phyloP scores from a whole-genome alignment of 805 yeast genomes.

The Starmerella kuoi region DNA sequence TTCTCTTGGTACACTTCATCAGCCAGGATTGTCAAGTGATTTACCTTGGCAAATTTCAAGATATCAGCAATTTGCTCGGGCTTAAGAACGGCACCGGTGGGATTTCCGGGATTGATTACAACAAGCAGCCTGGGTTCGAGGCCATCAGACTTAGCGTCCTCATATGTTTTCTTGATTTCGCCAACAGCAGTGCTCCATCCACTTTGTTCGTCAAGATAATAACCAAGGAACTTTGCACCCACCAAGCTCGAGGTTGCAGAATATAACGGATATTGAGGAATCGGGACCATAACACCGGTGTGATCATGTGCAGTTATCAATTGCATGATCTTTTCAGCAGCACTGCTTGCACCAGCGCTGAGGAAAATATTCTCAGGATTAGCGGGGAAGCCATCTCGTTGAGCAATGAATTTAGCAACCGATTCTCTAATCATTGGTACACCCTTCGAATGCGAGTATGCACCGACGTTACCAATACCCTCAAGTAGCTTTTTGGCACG shows the following conservation, averaged over 20 bases:
- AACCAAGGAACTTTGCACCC: constrained; percentile 72
- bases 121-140: constrained; percentile 67
- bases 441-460: constrained; percentile 92
- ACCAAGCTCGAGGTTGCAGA: constrained; percentile 87
- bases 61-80: constrained; percentile 57
- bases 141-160: constrained; percentile 39
- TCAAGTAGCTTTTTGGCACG: constrained; percentile 54
- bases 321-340: constrained; percentile 68
- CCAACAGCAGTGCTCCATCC: constrained; percentile 74
- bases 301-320: constrained; percentile 52
- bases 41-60: constrained; percentile 66
- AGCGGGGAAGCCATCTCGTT: constrained; percentile 65
- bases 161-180: constrained; percentile 46
- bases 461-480: constrained; percentile 76
- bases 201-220: constrained; percentile 65
- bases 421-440: constrained; percentile 55
- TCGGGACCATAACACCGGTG: constrained; percentile 76
- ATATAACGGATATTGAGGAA: constrained; percentile 95
- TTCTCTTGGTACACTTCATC: constrained; percentile 98
- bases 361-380: constrained; percentile 63
- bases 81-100: constrained; percentile 79
- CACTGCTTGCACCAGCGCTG: constrained; percentile 91
- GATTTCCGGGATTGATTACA: constrained; percentile 96
- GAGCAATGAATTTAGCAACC: constrained; percentile 66
- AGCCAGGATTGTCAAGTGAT: constrained; percentile 79